Conservation (phyloP, 2,329 filamentous ascomycete genomes). For the Aureobasidium sp. region DNA sequence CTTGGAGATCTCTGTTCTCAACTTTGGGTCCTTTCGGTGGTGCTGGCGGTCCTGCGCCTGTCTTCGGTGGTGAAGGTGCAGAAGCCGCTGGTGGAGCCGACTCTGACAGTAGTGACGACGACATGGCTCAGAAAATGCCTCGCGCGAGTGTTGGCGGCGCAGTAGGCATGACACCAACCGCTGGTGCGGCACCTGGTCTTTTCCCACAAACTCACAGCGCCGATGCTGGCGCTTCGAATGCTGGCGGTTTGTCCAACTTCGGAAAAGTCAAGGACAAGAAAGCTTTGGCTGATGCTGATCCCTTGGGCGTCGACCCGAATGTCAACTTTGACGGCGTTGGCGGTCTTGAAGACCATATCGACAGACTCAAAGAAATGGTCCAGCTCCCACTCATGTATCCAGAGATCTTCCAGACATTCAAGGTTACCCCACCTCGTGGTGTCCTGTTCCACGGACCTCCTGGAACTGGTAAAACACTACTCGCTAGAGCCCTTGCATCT, state of each 20-base stretch:
- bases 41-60: conserved; percentile 60
- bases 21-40: conserved; percentile 91
- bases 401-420: conserved; percentile 82
- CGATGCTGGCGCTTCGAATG: conserved; percentile 44
- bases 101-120: conserved; percentile 95
- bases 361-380: conserved; percentile 98
- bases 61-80: conserved; percentile 65
- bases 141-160: conserved; percentile 46
- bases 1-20: conserved; percentile 73
- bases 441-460: conserved; percentile 96
- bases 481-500: conserved; percentile 85
- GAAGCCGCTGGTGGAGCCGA: conserved; percentile 71
- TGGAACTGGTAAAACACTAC: conserved; percentile 94
- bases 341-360: conserved; percentile 85
- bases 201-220: conserved; percentile 50
- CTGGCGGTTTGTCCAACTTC: conserved; percentile 63
- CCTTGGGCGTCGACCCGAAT: conserved; percentile 82
- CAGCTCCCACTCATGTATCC: conserved; percentile 88
- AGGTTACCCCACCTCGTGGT: conserved; percentile 87
- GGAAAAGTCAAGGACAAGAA: conserved; percentile 93
- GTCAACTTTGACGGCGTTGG: conserved; percentile 94
- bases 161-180: conserved; percentile 54
- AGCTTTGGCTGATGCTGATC: conserved; percentile 84
- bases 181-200: conserved; percentile 41
- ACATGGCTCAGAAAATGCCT: conserved; percentile 57